phyloP scores from a whole-genome alignment of 192 early-diverging fungal species.

The Backusella circina region DNA sequence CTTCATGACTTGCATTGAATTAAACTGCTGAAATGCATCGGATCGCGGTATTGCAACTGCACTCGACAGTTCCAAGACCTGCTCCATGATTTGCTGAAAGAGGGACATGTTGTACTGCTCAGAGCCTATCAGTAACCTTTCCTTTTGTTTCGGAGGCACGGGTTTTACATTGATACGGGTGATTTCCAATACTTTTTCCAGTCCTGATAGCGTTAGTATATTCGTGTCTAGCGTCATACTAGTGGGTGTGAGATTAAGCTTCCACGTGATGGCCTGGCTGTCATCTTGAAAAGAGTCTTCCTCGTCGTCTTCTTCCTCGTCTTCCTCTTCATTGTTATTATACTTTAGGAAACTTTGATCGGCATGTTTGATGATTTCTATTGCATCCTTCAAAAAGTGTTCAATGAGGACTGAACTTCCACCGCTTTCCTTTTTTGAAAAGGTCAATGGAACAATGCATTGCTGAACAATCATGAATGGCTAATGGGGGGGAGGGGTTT shows the following conservation, averaged over 20 bases:
- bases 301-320: not conserved
- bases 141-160: not conserved
- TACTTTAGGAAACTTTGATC: not conserved
- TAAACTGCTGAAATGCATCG: constrained; percentile 13
- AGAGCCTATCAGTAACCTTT: not conserved
- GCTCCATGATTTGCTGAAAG: not conserved
- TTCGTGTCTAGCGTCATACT: constrained; percentile 37
- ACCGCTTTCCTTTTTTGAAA: constrained; percentile 3
- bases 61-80: not conserved
- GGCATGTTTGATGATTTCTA: not conserved
- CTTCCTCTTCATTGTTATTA: not conserved
- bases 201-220: constrained; percentile 25
- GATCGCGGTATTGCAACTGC: not conserved
- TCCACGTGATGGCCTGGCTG: constrained; percentile 32
- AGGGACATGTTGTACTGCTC: not conserved
- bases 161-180: constrained; percentile 24
- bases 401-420: not conserved
- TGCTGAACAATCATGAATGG: constrained; percentile 1
- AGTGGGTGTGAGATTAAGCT: constrained; percentile 26
- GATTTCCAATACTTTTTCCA: constrained; percentile 35
- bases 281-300: too few species aligned
- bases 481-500: not conserved
- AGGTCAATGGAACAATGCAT: not conserved
- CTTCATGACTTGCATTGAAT: constrained; percentile 20
- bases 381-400: constrained; percentile 3